A percentile compares a stretch with the other conserved stretches of the same genome.
phyloP scores from a whole-genome alignment of 306 rosid species.

The Malus sieversii region DNA sequence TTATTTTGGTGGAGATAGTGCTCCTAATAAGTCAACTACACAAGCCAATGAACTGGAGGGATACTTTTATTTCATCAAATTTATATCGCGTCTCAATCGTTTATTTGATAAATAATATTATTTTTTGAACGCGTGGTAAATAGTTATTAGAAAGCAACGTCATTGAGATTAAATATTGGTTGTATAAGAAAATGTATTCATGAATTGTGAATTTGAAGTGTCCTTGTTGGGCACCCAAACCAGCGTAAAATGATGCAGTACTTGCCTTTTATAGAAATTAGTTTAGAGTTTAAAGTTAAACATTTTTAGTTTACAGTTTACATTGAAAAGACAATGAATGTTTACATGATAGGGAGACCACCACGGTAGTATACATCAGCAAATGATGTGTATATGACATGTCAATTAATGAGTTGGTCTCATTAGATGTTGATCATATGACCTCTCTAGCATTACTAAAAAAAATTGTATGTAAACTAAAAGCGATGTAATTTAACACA shows the following conservation, averaged over 20 bases:
- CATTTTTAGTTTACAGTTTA: background rate
- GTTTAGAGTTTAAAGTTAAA: background rate
- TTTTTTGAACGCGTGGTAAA: too few species aligned
- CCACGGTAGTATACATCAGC: too few species aligned
- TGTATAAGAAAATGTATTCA: too few species aligned
- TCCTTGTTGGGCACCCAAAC: background rate
- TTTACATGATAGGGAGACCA: too few species aligned
- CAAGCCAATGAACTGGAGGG: background rate
- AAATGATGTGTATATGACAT: too few species aligned
- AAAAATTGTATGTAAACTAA: background rate
- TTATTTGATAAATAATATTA: too few species aligned
- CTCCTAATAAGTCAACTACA: background rate
- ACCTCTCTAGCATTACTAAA: background rate
- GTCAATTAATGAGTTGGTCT: too few species aligned
- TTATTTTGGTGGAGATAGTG: background rate
- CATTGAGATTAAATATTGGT: too few species aligned
- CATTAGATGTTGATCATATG: too few species aligned
- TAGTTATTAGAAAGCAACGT: too few species aligned
- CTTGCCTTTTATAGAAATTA: background rate
- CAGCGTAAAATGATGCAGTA: background rate
- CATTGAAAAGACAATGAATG: background rate
- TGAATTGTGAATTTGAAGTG: background rate
- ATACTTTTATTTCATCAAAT: too few species aligned
- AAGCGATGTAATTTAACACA: background rate
- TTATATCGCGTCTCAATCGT: too few species aligned